A percentile compares a stretch with the other conserved stretches of the same genome.
Evolutionary conservation across 2,329 filamentous ascomycete species (phyloP).

Genomic region (Dryadomyces sulphureus): DNA sequence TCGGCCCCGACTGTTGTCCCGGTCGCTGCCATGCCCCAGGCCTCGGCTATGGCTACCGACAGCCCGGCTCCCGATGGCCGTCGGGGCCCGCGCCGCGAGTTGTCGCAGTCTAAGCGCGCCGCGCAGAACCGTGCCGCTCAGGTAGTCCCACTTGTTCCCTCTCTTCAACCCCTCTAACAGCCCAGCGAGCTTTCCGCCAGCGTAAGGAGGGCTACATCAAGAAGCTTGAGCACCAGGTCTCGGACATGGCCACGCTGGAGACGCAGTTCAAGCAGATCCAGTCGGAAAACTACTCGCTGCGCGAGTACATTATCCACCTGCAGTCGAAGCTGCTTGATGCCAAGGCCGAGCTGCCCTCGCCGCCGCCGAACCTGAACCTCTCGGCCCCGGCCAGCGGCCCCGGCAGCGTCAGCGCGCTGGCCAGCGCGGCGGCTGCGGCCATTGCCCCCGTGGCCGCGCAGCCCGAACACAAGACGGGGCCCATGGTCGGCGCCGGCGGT

Average conservation of each 20-base stretch:
- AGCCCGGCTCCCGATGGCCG: slow-evolving; percentile 34
- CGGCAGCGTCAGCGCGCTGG: not conserved
- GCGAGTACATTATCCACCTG: slow-evolving; percentile 84
- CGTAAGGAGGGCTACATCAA: slow-evolving; percentile 98
- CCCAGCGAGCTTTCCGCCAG: slow-evolving; percentile 85
- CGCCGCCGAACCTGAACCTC: slow-evolving; percentile 67
- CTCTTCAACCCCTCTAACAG: slow-evolving; percentile 16
- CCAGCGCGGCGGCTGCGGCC: slow-evolving; percentile 6
- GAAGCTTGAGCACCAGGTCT: slow-evolving; percentile 87
- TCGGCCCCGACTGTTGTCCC: slow-evolving; percentile 13
- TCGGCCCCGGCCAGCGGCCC: not conserved
- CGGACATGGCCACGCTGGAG: slow-evolving; percentile 63
- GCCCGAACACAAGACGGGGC: not conserved
- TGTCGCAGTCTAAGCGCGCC: slow-evolving; percentile 90
- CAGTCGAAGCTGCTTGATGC: slow-evolving; percentile 76
- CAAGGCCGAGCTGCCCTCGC: slow-evolving; percentile 69
- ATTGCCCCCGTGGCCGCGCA: not conserved
- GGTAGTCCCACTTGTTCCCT: slow-evolving; percentile 34
- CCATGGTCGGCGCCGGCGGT: not conserved
- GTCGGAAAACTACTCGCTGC: slow-evolving; percentile 75
- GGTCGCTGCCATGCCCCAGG: slow-evolving; percentile 17
- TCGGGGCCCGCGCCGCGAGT: slow-evolving; percentile 76
- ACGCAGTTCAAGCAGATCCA: slow-evolving; percentile 68
- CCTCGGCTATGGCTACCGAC: slow-evolving; percentile 7
- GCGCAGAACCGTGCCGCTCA: slow-evolving; percentile 95